Evolutionary conservation across 352 stramenopile species (phyloP).

Genomic region (Halophytophthora batemanensis): DNA sequence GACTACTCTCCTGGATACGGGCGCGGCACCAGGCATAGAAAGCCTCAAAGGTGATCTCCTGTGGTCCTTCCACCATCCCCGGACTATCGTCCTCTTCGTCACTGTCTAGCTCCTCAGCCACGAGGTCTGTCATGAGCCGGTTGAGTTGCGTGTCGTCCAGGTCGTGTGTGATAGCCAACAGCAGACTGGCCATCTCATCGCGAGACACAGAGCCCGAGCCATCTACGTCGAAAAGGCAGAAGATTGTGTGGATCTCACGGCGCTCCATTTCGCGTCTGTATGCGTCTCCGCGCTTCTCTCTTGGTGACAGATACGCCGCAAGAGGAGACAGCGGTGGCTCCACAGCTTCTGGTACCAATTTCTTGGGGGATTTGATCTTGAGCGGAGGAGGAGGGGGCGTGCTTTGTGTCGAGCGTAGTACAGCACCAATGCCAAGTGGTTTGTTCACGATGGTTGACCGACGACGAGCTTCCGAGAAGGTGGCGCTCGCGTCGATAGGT

Average conservation of each 20-base stretch:
- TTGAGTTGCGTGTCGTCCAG: conserved; percentile 58
- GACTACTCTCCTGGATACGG: conserved; percentile 49
- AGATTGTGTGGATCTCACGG: conserved; percentile 71
- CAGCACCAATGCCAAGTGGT: conserved; percentile 11
- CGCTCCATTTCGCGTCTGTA: conserved; percentile 63
- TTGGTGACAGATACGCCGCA: conserved; percentile 36
- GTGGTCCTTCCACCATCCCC: conserved; percentile 17
- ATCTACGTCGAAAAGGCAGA: conserved; percentile 65
- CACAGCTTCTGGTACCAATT: not conserved
- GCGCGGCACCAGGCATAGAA: conserved; percentile 74
- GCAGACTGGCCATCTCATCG: conserved; percentile 54
- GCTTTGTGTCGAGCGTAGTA: conserved; percentile 18
- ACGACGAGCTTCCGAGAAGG: conserved; percentile 21
- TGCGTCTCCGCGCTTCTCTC: conserved; percentile 48
- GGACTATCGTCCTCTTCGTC: conserved; percentile 15
- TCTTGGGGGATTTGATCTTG: conserved; percentile 4
- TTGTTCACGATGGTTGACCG: conserved; percentile 16
- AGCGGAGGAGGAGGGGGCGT: conserved; percentile 8
- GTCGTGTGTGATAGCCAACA: conserved; percentile 64
- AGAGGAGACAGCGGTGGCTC: conserved; percentile 51
- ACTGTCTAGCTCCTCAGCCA: conserved; percentile 27
- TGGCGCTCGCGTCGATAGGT: conserved; percentile 24
- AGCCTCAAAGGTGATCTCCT: conserved; percentile 61
- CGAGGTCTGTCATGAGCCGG: conserved; percentile 53
- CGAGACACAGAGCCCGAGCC: conserved; percentile 55